Conservation (phyloP, 2,329 filamentous ascomycete species). For the Rasamsonia emersonii region DNA sequence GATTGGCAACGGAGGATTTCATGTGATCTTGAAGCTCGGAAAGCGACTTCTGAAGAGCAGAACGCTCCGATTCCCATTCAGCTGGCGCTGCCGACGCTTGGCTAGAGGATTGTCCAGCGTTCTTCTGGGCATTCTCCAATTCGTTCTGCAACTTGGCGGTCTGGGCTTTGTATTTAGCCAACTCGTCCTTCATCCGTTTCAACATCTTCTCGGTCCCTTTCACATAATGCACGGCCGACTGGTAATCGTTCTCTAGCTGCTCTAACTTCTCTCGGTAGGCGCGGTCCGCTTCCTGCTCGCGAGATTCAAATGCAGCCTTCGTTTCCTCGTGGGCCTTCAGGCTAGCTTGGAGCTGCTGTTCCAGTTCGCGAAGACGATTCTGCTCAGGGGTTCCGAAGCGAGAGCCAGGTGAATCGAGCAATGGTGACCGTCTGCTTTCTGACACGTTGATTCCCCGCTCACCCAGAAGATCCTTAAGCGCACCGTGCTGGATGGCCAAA, state of each 20-base stretch:
- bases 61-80: conserved; percentile 69
- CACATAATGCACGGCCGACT: conserved; percentile 95
- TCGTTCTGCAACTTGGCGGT: conserved; percentile 77
- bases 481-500: conserved; percentile 81
- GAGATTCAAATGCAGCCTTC: conserved; percentile 65
- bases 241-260: conserved; percentile 93
- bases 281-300: conserved; percentile 78
- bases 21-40: conserved; percentile 61
- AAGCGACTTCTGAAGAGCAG: conserved; percentile 59
- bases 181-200: conserved; percentile 94
- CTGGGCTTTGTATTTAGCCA: conserved; percentile 83
- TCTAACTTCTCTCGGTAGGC: conserved; percentile 87
- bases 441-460: conserved; percentile 81
- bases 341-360: conserved; percentile 73
- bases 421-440: conserved; percentile 58
- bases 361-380: conserved; percentile 70
- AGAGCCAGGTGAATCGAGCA: conserved; percentile 63
- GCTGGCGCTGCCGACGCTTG: conserved; percentile 38
- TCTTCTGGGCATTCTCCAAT: conserved; percentile 58
- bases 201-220: conserved; percentile 99
- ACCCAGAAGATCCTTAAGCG: conserved; percentile 82
- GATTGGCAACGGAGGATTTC: conserved; percentile 52
- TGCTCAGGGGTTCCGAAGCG: conserved; percentile 72
- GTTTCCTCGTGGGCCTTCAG: conserved; percentile 78
- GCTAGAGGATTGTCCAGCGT: conserved; percentile 30